Base-by-base conservation (phyloP, 2,329 filamentous ascomycete species). In the Alternaria atra region DNA sequence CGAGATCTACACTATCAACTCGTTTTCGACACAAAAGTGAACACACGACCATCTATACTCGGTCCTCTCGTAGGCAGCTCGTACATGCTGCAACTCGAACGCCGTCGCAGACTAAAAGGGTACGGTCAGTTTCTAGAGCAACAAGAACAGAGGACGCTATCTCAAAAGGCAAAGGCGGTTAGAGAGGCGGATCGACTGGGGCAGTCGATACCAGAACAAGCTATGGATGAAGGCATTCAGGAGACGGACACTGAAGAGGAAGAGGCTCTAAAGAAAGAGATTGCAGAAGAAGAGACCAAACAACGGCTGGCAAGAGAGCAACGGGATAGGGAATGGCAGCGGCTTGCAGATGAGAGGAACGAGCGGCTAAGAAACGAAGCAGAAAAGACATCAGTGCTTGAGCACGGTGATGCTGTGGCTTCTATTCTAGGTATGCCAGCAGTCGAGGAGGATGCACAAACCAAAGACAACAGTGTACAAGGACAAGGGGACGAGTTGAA, bases 41-140 rank as follows among this genome's bases (percentile, higher is more conserved):
- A 72, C 34, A 66, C 43, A 3, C 61, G 65, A 2, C 27, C 46
- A 6, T 73, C 66, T 30, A 53, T 76, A 6, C 64, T 78, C 4
- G 48, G 48, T 1, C 40, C 59, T 4, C 30, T 73, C 2, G 70
- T 77, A 8, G 73, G 70, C 30, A 44, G 60, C 3, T 58, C 63
- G 0, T 74, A 71, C 52, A 52, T 60, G 43, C 50, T 70, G 37
- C 54, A 72, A 51, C 32, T 55, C 4, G 6, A 12, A 2, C 64
- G 56, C 4, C 67, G 74, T 43, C 7, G 50, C 1, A 69, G 51
- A 32, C 54, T 76, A 12, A 47, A 60, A 17, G 3, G 39, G 0
- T 69, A 70, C 29, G 75, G 73, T 3, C 29, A 17, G 7, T 27
- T 23, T 1, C 20, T 69, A n/a, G 15, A 55, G 17, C 12, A n/a